Evolutionary conservation across 805 yeast genomes (phyloP).

Genomic region (Middelhovenomyces tepae): DNA sequence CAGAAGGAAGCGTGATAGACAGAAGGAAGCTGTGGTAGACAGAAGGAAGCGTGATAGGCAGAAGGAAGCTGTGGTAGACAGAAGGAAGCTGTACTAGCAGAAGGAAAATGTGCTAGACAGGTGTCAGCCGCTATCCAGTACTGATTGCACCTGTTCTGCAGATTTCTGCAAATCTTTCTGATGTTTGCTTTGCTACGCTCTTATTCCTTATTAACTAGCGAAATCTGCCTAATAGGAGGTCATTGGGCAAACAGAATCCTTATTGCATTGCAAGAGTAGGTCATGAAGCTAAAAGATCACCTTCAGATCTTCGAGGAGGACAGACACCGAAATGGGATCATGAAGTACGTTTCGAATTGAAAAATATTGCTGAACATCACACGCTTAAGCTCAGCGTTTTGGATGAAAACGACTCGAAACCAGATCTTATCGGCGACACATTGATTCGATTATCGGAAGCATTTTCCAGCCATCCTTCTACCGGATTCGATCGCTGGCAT

Average conservation of each 20-base stretch:
- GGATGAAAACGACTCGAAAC: constrained; percentile 70
- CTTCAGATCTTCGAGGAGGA: constrained; percentile 77
- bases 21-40: not conserved
- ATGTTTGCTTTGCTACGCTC: not conserved
- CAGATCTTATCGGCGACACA: constrained; percentile 76
- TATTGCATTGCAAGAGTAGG: constrained; percentile 77
- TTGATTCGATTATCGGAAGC: constrained; percentile 72
- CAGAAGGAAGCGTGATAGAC: not conserved
- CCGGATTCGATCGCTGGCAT: constrained; percentile 84
- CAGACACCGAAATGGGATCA: constrained; percentile 79
- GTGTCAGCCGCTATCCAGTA: no score
- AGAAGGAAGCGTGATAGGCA: not conserved
- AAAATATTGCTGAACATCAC: constrained; percentile 34
- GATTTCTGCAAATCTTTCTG: no score
- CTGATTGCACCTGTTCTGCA: no score
- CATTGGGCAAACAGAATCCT: constrained; percentile 89
- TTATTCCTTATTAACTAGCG: constrained; percentile 27
- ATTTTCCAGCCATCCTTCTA: constrained; percentile 52
- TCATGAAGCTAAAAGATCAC: constrained; percentile 71
- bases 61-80: not conserved
- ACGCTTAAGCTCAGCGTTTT: constrained; percentile 62
- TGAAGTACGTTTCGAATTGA: constrained; percentile 27
- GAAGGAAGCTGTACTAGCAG: not conserved
- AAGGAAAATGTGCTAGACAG: not conserved
- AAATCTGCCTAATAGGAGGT: constrained; percentile 78